Base-by-base conservation (phyloP, 371 early-diverging fungal genomes). In the Saksenaea oblongispora region DNA sequence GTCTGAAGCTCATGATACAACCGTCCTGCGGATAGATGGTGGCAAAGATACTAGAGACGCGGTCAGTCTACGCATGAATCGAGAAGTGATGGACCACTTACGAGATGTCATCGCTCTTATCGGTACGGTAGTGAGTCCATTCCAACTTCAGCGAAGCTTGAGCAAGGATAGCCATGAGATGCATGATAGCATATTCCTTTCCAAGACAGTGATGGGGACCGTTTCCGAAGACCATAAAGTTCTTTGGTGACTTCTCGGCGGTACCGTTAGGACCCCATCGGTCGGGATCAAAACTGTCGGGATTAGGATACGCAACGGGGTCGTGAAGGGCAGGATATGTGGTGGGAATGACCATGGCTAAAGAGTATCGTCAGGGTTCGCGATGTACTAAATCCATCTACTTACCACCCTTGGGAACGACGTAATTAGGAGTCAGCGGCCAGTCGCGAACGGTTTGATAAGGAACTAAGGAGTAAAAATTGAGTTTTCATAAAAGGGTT, bases 21-120 rank as follows among this genome's bases (percentile, higher is more conserved):
- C 78, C 82, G 66, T 82, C 82, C 63, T 73, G 73, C 60, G 82
- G 82, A 71, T 82, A 82, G 59, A 78, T 82, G 51, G 82, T 82
- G 59, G 82, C 82, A 62, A 82, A 82, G 44, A 82, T 79, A 56
- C 70, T 70, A 57, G 17, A 53, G 24, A 34, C 34, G 35, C 5
- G n/a, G 8, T n/a, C n/a, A n/a, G n/a, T n/a, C n/a, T n/a, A n/a
- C n/a, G n/a, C n/a, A n/a, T n/a, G n/a, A n/a, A n/a, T n/a, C n/a
- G n/a, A n/a, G 2, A 10, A 22, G 3, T 60, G 24, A 24, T 26
- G 55, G 41, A 27, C 41, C 13, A 62, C 72, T 72, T 63, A 67
- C 67, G 79, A 79, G 56, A 82, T 82, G 28, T 79, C 77, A 47
- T 82, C 82, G 61, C 79, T 79, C 68, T 78, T 72, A 17, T 64